Evolutionary conservation across 768 basidiomycete species (phyloP).

Genomic region (Lentinula edodes): DNA sequence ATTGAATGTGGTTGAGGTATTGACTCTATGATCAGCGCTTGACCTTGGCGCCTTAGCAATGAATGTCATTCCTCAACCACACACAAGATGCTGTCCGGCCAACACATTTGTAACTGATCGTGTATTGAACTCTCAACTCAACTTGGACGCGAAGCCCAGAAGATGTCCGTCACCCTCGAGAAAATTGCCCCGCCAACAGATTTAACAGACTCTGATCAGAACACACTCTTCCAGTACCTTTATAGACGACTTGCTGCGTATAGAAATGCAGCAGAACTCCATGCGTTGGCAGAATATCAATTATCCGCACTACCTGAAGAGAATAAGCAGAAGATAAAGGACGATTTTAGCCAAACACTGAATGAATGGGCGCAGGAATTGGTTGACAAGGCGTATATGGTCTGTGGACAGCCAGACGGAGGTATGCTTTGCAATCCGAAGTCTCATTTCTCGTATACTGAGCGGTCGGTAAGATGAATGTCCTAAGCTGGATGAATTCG

Average conservation of each 20-base stretch:
- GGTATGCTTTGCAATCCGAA: constrained; percentile 16
- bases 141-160: background rate
- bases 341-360: constrained; percentile 29
- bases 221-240: constrained; percentile 36
- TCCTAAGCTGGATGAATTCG: constrained; percentile 34
- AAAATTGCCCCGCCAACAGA: constrained; percentile 30
- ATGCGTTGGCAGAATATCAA: constrained; percentile 29
- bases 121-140: background rate
- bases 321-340: constrained; percentile 14
- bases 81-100: background rate
- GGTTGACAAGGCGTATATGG: constrained; percentile 36
- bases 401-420: constrained; percentile 36
- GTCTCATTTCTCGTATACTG: background rate
- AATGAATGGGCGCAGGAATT: constrained; percentile 41
- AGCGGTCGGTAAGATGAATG: constrained; percentile 25
- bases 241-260: constrained; percentile 38
- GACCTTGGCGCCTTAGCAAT: background rate
- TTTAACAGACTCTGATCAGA: constrained; percentile 27
- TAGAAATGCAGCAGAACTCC: constrained; percentile 36
- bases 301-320: constrained; percentile 16
- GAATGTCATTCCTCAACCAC: background rate
- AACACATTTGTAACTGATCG: background rate
- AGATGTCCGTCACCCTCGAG: constrained; percentile 4
- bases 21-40: too few relatives aligned
- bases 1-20: too few relatives aligned